Percentiles rank a stretch among this genome's conserved stretches.
These are phyloP conservation scores for Pisolithus marmoratus DNA, from an alignment of 768 basidiomycete genomes.

Conservation along the genomic window DNA sequence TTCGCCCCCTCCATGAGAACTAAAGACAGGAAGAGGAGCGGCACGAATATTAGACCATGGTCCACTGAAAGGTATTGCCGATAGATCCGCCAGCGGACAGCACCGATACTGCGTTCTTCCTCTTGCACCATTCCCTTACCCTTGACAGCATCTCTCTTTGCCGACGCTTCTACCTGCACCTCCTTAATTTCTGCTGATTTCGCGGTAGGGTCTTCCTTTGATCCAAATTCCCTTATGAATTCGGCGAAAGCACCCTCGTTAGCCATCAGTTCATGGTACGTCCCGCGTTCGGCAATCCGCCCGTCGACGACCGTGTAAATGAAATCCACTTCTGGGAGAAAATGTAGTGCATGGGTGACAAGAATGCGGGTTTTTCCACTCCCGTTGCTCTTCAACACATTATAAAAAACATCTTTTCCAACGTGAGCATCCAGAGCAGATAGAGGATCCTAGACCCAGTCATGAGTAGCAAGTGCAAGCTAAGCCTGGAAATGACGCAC, in stretches of 20 bases:
- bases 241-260: conserved; percentile 62
- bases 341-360: conserved; percentile 89
- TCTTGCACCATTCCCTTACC: conserved; percentile 68
- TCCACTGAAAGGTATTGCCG: conserved; percentile 61
- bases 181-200: conserved; percentile 30
- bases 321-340: conserved; percentile 83
- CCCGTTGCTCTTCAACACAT: conserved; percentile 64
- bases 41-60: conserved; percentile 57
- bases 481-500: conserved; percentile 15
- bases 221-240: conserved; percentile 74
- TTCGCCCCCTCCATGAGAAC: conserved; percentile 62
- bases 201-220: conserved; percentile 46
- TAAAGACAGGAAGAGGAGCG: conserved; percentile 56
- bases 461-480: neutral
- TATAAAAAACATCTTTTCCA: conserved; percentile 80
- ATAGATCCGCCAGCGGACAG: conserved; percentile 33
- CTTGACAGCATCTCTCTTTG: conserved; percentile 27
- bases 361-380: conserved; percentile 76
- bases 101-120: conserved; percentile 79
- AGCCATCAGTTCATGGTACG: conserved; percentile 65
- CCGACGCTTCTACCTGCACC: conserved; percentile 30
- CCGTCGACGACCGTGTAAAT: conserved; percentile 78
- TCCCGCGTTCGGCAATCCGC: conserved; percentile 71
- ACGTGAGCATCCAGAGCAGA: conserved; percentile 94
- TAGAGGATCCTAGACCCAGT: conserved; percentile 57